These are phyloP conservation scores for Syzygium aqueum DNA, from an alignment of 345 rosid genomes.

Conservation along the genomic window DNA sequence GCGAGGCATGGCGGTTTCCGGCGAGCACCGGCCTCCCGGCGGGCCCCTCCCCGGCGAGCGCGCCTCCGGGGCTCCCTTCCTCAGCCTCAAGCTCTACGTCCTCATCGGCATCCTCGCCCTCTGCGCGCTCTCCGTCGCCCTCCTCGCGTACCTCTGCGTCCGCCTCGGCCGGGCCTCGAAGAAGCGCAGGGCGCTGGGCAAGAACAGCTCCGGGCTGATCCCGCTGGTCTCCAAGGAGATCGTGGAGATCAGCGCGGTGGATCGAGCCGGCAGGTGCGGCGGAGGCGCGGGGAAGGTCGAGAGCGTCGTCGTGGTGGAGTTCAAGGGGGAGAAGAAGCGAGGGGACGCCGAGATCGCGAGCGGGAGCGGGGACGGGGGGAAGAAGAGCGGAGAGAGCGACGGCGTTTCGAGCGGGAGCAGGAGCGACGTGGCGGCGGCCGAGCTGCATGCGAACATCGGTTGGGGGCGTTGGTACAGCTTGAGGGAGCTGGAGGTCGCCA, in stretches of 20 bases:
- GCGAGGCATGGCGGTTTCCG: slow-evolving; percentile 45
- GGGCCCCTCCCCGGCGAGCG: not conserved
- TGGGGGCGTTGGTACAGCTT: slow-evolving; percentile 94
- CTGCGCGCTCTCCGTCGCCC: slow-evolving; percentile 20
- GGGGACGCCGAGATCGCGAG: not conserved
- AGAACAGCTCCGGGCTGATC: slow-evolving; percentile 68
- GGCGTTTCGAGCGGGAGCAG: slow-evolving; percentile 30
- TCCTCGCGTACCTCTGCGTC: slow-evolving; percentile 33
- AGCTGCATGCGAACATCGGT: slow-evolving; percentile 47
- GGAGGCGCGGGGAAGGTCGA: not conserved
- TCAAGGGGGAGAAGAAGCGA: not conserved
- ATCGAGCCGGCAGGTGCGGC: slow-evolving; percentile 2
- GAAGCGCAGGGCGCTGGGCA: slow-evolving; percentile 43
- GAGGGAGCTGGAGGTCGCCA: slow-evolving; percentile 80
- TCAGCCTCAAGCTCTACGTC: slow-evolving; percentile 47
- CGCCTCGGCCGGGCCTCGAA: slow-evolving; percentile 35
- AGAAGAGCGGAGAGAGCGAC: slow-evolving; percentile 27
- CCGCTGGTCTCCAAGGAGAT: slow-evolving; percentile 72
- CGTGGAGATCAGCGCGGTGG: slow-evolving; percentile 50
- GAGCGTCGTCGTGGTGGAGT: not conserved
- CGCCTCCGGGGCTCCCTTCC: slow-evolving; percentile 32
- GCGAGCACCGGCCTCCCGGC: not conserved
- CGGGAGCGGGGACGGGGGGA: not conserved
- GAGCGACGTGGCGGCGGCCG: slow-evolving; percentile 37
- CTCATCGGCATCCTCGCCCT: slow-evolving; percentile 38